Conservation (phyloP, 2,329 filamentous ascomycete species). For the Coniella lustricola region DNA sequence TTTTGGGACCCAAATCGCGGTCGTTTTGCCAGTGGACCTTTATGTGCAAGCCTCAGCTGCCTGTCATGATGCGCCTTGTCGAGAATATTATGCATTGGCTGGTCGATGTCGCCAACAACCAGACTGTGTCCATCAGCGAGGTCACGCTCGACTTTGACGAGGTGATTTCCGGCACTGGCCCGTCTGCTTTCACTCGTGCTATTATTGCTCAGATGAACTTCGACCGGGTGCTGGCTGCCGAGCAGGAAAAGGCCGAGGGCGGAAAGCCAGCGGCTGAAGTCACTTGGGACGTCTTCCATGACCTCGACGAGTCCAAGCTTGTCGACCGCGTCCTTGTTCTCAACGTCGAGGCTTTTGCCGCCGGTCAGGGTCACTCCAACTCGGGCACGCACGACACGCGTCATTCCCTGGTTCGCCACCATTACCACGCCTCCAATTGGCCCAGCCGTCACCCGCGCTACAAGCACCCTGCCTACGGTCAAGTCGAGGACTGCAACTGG, state of each 20-base stretch:
- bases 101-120: constrained; percentile 48
- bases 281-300: constrained; percentile 59
- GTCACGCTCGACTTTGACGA: constrained; percentile 63
- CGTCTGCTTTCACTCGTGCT: constrained; percentile 60
- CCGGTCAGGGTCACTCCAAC: constrained; percentile 65
- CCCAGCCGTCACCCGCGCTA: constrained; percentile 58
- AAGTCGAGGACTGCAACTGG: constrained; percentile 68
- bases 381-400: constrained; percentile 62
- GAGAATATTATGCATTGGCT: constrained; percentile 64
- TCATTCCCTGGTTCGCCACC: constrained; percentile 61
- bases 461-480: constrained; percentile 60
- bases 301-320: constrained; percentile 56
- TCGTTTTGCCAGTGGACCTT: constrained; percentile 74
- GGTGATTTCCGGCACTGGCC: constrained; percentile 63
- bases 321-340: constrained; percentile 58
- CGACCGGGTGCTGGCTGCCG: constrained; percentile 18
- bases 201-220: constrained; percentile 57
- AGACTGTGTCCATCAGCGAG: constrained; percentile 51
- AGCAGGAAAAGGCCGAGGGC: constrained; percentile 15
- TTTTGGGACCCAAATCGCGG: constrained; percentile 58
- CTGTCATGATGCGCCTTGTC: constrained; percentile 61
- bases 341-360: constrained; percentile 65
- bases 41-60: constrained; percentile 58
- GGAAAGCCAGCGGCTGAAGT: constrained; percentile 30
- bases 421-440: constrained; percentile 69